A percentile compares a stretch with the other conserved stretches of the same genome.
Evolutionary conservation across 306 rosid genomes (phyloP).

Genomic region (Argentina anserina): DNA sequence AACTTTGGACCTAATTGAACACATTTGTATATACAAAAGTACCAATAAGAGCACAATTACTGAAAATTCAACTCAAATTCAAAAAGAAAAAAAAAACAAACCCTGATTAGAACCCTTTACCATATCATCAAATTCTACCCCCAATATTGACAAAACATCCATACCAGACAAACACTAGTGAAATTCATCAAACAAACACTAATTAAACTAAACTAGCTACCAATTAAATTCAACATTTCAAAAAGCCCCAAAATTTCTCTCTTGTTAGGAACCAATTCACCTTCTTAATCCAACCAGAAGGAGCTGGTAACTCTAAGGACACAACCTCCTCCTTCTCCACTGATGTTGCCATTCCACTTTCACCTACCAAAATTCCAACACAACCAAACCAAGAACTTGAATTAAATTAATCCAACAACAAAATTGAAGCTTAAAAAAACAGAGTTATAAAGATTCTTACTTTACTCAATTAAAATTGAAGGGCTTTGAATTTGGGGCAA

Average conservation of each 20-base stretch:
- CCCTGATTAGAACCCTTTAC: constrained; percentile 38
- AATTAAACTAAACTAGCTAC: constrained; percentile 8
- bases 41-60: constrained; percentile 24
- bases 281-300: constrained; percentile 94
- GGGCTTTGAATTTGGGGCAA: constrained; percentile 8
- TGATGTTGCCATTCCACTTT: constrained; percentile 65
- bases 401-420: neutral
- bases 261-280: constrained; percentile 34
- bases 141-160: constrained; percentile 17
- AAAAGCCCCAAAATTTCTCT: neutral
- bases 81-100: constrained; percentile 14
- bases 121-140: constrained; percentile 32
- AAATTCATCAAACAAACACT: constrained; percentile 15
- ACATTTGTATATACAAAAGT: neutral
- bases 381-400: neutral
- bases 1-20: neutral
- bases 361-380: constrained; percentile 46
- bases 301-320: constrained; percentile 91
- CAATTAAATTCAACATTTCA: constrained; percentile 18
- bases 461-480: neutral
- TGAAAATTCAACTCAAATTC: constrained; percentile 29
- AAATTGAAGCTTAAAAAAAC: neutral
- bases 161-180: constrained; percentile 18
- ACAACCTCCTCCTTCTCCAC: constrained; percentile 73
- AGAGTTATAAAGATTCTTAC: constrained; percentile 6